Base-by-base conservation (phyloP, 2,329 filamentous ascomycete genomes). In the Phialophora expanda region DNA sequence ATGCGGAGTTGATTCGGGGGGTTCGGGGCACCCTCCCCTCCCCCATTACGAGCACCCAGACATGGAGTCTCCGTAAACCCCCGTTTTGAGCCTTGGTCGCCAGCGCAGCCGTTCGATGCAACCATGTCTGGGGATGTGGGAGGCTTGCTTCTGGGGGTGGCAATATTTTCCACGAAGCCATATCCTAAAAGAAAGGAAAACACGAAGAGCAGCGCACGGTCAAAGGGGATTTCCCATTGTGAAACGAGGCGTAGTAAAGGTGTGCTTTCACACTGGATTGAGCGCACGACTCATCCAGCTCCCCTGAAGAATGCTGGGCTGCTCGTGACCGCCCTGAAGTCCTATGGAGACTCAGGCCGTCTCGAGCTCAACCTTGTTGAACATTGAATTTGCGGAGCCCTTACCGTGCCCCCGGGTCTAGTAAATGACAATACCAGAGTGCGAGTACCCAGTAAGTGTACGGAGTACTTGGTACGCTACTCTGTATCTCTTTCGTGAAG, bases 51-150 rank as follows among this genome's bases (percentile, higher is more conserved):
- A 12, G 4, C 53, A 30, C 61, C 55, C 58, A 61, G 58, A 66
- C 61, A 50, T 64, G 64, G 67, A 66, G 64, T 57, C 67, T 69
- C 67, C 67, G 67, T 69, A 66, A 34, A 65, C 56, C 59, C 67
- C 67, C 61, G 64, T 59, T 26, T 24, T 24, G 28, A 64, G 7
- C 53, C 50, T 53, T 51, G n/a, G 38, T n/a, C 17, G 38, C 58
- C 34, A 34, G 34, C 32, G n/a, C 51, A 48, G 20, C 14, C 14
- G 38, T 30, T 20, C 17, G 20, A 58, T 14, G 22, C 24, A 38
- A 28, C 38, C 30, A 20, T 46, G 20, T 58, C 41, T 28, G 62
- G 57, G 57, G 62, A 34, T 32, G 8, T 38, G 57, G 24, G 38
- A 54, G 26, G 56, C 46, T 32, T 32, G 14, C 28, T 5, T 30